Evolutionary conservation across 345 rosid genomes (phyloP), one percentile per base, ranked within the genome.

Genomic region (Arabidopsis arenosa): DNA sequence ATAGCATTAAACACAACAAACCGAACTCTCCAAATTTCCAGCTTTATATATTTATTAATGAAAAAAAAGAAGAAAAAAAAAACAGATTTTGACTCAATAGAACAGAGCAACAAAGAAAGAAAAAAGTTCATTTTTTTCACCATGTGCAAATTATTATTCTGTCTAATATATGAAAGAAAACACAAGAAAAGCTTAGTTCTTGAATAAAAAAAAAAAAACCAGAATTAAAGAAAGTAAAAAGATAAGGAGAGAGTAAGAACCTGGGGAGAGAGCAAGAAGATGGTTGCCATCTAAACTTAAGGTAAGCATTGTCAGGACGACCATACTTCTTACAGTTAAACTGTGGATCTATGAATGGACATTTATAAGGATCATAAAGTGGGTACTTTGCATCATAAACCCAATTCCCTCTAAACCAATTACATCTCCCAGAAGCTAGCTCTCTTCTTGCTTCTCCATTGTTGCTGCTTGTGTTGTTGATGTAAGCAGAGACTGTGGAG

Each of bases 211-310:
- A 40, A 57, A 40, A 75, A 60, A 45, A 4, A 10, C n/a, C 1
- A 59, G 28, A 56, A 23, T 6, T 41, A 51, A 53, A 68, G 53
- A 79, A 52, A 11, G 49, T 3, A 49, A 67, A 39, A 67, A 13
- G 52, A 58, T 17, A 57, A 32, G 26, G 53, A 17, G 15, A 60
- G 39, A 58, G 54, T 41, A 43, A n/a, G 33, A 63, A 91, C 98
- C 95, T 84, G 0, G 90, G 92, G 78, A 88, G 77, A 78, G 83
- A 77, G 39, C 97, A 91, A 76, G 63, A 56, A 5, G 17, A 21
- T 17, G 98, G 98, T 75, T 88, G 90, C 97, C 98, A 94, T 72
- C 98, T 77, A 53, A 84, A 90, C 10, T 75, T 79, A 47, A 90
- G 94, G 63, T 91, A 94, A 59, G 63, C 73, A n/a, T 52, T 84